These are phyloP conservation scores for Arachis stenosperma DNA, from an alignment of 306 rosid species.

Conservation along the genomic window DNA sequence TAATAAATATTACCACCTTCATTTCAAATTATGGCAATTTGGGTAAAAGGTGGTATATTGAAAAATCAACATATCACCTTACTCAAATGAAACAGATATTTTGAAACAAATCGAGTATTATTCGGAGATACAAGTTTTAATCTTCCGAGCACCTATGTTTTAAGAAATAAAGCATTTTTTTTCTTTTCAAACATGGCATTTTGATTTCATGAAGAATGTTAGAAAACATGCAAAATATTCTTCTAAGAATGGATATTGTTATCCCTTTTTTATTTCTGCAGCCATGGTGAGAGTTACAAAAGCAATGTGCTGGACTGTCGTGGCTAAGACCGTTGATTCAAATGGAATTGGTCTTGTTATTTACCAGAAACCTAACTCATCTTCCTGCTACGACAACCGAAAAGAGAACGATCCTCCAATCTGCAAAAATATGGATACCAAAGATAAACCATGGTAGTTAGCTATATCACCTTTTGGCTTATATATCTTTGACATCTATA, in stretches of 20 bases:
- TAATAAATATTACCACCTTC: too few species aligned
- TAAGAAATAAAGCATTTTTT: too few species aligned
- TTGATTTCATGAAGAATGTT: too few species aligned
- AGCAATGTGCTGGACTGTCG: constrained; percentile 76
- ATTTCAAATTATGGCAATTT: too few species aligned
- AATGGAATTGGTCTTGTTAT: constrained; percentile 82
- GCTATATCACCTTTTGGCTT: background rate
- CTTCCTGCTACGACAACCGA: constrained; percentile 61
- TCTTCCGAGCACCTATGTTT: too few species aligned
- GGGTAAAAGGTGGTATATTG: too few species aligned
- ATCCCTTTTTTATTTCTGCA: constrained; percentile 50
- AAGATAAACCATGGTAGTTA: constrained; percentile 66
- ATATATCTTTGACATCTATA: background rate
- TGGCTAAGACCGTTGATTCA: constrained; percentile 64
- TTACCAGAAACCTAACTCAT: constrained; percentile 75
- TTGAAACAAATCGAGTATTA: too few species aligned
- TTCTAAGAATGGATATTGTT: constrained; percentile 5
- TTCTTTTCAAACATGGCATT: too few species aligned
- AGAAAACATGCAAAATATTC: too few species aligned
- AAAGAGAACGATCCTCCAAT: constrained; percentile 56
- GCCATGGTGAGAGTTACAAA: constrained; percentile 68
- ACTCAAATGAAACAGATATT: too few species aligned
- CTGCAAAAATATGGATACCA: constrained; percentile 52
- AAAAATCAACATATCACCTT: too few species aligned
- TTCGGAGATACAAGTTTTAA: too few species aligned